Evolutionary conservation across 306 rosid species (phyloP), one percentile per base, ranked within the genome.

Genomic region (Rubus parviflorus): DNA sequence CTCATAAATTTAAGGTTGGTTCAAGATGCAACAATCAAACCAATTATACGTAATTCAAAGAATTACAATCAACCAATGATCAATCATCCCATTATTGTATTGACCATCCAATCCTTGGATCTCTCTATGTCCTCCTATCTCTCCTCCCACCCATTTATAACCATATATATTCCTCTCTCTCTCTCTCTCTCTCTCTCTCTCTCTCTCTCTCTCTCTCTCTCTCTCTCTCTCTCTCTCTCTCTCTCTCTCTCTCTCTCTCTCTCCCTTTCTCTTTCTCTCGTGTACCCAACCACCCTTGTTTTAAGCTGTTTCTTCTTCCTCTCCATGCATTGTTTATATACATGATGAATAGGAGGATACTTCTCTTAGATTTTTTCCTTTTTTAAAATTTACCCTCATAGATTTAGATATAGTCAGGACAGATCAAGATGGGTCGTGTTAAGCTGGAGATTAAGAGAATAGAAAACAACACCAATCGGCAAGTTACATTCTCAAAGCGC

Each of bases 361-460:
- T 9, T 1, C 51, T 53, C 46, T 58, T 62, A 3, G 40, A 64
- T 64, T 64, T 73, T 79, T 30, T 66, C 71, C 54, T 37, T 64
- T 70, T 49, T 46, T 14, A 38, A 68, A 52, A 75, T 22, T 52
- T 53, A 22, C 68, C 57, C 43, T 45, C 58, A 45, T 25, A 74
- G 69, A 76, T 67, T 49, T 67, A 51, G 65, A 70, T 14, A 61
- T 12, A 61, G 41, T 61, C 66, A 4, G 38, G 38, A 49, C 48
- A 52, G 51, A 72, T 78, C 72, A 7, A 81, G 22, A 92, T 92
- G 96, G 97, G 97, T 81, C 97, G 96, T 38, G 97, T 92, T 53
- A 92, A 92, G 78, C 79, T 92, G 69, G 93, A 92, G 88, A 92
- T 92, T 64, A 92, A 92, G 81, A 90, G 89, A 81, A 92, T 92